Evolutionary conservation across 805 yeast genomes (phyloP).

Genomic region (Suhomyces xylopsoci): DNA sequence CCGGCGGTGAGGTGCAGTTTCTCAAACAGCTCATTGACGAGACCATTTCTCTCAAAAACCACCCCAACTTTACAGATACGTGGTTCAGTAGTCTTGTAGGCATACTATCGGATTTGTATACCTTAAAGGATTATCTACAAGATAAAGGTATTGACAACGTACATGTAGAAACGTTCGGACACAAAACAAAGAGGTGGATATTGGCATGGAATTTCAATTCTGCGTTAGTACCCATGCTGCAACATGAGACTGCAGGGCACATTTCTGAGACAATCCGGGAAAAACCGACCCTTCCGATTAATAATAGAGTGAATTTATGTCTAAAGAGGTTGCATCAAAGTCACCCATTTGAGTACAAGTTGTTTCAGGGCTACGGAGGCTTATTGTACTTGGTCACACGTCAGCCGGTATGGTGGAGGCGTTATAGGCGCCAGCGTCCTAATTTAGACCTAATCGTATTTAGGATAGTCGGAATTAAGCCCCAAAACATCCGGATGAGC

Average conservation of each 20-base stretch:
- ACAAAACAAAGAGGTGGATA: constrained; percentile 17
- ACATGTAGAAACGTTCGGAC: constrained; percentile 7
- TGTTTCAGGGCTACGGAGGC: background rate
- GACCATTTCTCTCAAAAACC: constrained; percentile 1
- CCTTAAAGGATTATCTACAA: constrained; percentile 1
- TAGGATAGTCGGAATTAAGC: background rate
- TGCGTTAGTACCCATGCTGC: background rate
- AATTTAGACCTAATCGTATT: background rate
- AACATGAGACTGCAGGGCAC: background rate
- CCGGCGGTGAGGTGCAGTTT: constrained; percentile 19
- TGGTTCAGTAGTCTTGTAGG: constrained; percentile 22
- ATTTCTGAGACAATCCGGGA: background rate
- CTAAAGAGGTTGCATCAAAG: background rate
- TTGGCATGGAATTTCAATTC: constrained; percentile 15
- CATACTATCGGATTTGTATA: constrained; percentile 10
- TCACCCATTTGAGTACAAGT: constrained; percentile 1
- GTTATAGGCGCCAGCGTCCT: background rate
- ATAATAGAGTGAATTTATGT: background rate
- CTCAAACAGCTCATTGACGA: constrained; percentile 12
- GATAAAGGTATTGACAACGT: constrained; percentile 1
- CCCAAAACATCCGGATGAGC: background rate
- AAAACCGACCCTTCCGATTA: background rate
- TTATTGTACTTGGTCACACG: background rate
- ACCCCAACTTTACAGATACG: constrained; percentile 5
- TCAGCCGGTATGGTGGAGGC: constrained; percentile 3